Percentiles rank a stretch among this genome's conserved stretches.
Conservation (phyloP, 2,329 filamentous ascomycete species). For the Alternaria consortialis region DNA sequence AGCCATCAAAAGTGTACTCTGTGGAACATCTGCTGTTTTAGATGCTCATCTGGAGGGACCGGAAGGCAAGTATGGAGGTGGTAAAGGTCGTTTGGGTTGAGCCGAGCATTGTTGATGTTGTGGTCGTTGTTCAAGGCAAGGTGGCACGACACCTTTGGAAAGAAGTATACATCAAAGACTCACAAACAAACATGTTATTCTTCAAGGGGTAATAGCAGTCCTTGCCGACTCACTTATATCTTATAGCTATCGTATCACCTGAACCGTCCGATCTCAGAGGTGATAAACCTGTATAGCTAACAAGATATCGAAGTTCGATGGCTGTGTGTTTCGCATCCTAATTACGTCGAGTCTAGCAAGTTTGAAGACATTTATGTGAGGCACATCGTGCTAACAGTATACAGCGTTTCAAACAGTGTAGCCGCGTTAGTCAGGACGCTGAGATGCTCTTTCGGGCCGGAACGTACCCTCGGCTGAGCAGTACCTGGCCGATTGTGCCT, state of each 20-base stretch:
- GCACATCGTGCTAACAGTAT: neutral
- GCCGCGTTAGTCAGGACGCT: neutral
- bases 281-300: too few relatives aligned
- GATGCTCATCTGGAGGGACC: conserved; percentile 68
- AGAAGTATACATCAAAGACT: too few relatives aligned
- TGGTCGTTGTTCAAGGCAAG: neutral
- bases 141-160: neutral
- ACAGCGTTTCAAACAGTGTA: neutral
- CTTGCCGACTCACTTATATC: too few relatives aligned
- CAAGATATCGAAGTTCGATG: too few relatives aligned
- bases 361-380: neutral
- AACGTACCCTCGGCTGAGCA: neutral
- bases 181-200: too few relatives aligned
- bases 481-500: neutral
- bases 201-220: too few relatives aligned
- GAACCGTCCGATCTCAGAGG: too few relatives aligned
- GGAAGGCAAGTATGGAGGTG: conserved; percentile 61
- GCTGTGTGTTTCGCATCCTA: too few relatives aligned
- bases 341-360: too few relatives aligned
- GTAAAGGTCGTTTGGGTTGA: conserved; percentile 26
- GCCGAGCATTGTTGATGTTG: neutral
- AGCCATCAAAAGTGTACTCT: conserved; percentile 67
- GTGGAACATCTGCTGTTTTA: conserved; percentile 67
- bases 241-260: too few relatives aligned
- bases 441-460: neutral